Conservation (phyloP, 169 alveolate species). For the Eimeria brunetti region DNA sequence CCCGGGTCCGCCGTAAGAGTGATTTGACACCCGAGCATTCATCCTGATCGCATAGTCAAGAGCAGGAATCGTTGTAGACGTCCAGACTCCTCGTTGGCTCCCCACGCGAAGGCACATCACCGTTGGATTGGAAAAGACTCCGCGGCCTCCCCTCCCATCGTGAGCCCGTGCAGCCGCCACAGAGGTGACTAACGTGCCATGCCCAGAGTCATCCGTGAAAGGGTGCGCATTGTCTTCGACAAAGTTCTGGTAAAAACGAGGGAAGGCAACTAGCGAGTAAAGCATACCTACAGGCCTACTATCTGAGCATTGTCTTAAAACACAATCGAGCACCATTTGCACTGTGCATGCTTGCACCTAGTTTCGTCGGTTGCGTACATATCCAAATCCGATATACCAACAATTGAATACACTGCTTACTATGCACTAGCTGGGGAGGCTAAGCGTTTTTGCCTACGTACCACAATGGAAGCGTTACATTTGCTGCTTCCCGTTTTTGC, state of each 20-base stretch:
- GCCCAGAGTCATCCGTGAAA: constrained; percentile 86
- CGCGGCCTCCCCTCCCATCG: constrained; percentile 85
- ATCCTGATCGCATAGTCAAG: constrained; percentile 85
- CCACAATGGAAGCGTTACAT: background rate
- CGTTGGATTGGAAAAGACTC: constrained; percentile 75
- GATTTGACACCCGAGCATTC: constrained; percentile 86
- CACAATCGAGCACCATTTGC: background rate
- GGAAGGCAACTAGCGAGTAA: background rate
- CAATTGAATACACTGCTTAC: background rate
- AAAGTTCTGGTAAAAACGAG: constrained; percentile 80
- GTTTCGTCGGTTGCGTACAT: background rate
- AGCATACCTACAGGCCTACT: background rate
- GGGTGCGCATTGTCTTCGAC: constrained; percentile 85
- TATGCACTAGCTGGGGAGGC: background rate
- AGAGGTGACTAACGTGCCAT: constrained; percentile 89
- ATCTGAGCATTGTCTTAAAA: background rate
- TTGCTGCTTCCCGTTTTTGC: background rate
- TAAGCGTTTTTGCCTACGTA: background rate
- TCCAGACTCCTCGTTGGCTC: constrained; percentile 73
- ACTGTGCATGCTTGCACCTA: background rate
- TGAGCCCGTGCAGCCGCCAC: constrained; percentile 88
- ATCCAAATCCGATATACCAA: background rate
- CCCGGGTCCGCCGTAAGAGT: constrained; percentile 86
- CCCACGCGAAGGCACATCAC: constrained; percentile 81
- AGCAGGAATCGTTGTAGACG: constrained; percentile 81